A percentile compares a stretch with the other conserved stretches of the same genome.
Conservation (phyloP, 441 rosid species). For the Pelargonium citronellum region DNA sequence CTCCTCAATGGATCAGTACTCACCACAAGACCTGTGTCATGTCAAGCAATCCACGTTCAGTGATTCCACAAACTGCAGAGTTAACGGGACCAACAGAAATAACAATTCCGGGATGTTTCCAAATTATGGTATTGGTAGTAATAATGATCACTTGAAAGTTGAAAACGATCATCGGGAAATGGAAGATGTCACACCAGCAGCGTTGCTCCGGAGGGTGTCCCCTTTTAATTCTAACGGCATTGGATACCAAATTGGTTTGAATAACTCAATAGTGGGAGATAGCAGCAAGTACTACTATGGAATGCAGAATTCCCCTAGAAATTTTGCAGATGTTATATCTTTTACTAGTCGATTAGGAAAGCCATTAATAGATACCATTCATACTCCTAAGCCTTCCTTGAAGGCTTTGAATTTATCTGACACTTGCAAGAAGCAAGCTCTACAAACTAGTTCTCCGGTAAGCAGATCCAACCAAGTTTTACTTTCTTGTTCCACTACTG, state of each 20-base stretch:
- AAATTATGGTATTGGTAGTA: constrained; percentile 23
- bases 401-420: constrained; percentile 44
- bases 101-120: constrained; percentile 23
- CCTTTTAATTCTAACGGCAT: constrained; percentile 18
- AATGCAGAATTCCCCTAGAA: constrained; percentile 25
- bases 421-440: constrained; percentile 43
- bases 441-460: constrained; percentile 37
- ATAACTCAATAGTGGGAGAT: constrained; percentile 32
- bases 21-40: constrained; percentile 13
- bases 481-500: background rate
- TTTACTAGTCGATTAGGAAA: constrained; percentile 34
- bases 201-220: constrained; percentile 7
- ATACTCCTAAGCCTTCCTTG: constrained; percentile 38
- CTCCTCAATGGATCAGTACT: constrained; percentile 22
- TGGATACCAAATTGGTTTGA: constrained; percentile 26
- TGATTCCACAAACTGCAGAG: constrained; percentile 6
- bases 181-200: constrained; percentile 2
- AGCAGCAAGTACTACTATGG: constrained; percentile 29
- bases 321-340: constrained; percentile 25
- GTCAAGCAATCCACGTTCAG: constrained; percentile 18
- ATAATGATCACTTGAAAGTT: constrained; percentile 16
- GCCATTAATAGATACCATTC: constrained; percentile 36
- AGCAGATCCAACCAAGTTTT: constrained; percentile 14
- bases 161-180: constrained; percentile 22
- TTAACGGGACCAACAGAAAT: constrained; percentile 2